phyloP scores from a whole-genome alignment of 306 rosid genomes.

The Vigna mungo region DNA sequence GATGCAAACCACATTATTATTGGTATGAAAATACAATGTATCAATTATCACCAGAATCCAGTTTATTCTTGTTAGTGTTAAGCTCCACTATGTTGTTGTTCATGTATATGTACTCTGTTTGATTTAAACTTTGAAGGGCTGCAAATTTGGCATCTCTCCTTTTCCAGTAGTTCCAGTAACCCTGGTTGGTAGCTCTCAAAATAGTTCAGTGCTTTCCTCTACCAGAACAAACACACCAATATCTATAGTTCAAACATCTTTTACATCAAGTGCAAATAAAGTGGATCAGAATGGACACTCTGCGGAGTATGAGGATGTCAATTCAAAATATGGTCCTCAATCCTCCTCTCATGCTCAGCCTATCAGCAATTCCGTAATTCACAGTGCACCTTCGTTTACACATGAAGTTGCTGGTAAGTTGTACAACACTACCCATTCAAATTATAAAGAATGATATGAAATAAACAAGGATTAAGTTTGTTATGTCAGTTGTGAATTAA shows the following conservation, averaged over 20 bases:
- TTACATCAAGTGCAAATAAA: constrained; percentile 49
- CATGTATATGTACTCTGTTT: constrained; percentile 29
- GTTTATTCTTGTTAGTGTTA: constrained; percentile 2
- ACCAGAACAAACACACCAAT: constrained; percentile 48
- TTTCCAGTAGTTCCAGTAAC: constrained; percentile 52
- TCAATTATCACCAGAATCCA: constrained; percentile 7
- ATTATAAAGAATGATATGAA: constrained; percentile 13
- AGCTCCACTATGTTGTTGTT: constrained; percentile 3
- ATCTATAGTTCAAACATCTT: constrained; percentile 54
- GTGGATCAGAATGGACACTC: constrained; percentile 49
- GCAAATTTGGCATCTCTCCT: constrained; percentile 60
- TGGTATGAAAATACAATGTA: no score
- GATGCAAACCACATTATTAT: no score
- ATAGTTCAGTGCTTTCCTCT: constrained; percentile 50
- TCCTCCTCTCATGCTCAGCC: constrained; percentile 48
- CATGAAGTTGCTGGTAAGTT: constrained; percentile 55
- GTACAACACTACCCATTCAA: constrained; percentile 12
- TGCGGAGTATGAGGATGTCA: constrained; percentile 56
- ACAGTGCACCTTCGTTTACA: constrained; percentile 44
- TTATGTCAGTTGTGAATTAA: neutral
- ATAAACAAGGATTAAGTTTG: neutral
- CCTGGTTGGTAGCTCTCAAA: constrained; percentile 56
- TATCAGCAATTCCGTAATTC: constrained; percentile 45
- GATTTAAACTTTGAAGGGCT: constrained; percentile 60
- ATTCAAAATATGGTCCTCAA: constrained; percentile 49